Base-by-base conservation (phyloP, 306 rosid species). In the Ceratonia siliqua region DNA sequence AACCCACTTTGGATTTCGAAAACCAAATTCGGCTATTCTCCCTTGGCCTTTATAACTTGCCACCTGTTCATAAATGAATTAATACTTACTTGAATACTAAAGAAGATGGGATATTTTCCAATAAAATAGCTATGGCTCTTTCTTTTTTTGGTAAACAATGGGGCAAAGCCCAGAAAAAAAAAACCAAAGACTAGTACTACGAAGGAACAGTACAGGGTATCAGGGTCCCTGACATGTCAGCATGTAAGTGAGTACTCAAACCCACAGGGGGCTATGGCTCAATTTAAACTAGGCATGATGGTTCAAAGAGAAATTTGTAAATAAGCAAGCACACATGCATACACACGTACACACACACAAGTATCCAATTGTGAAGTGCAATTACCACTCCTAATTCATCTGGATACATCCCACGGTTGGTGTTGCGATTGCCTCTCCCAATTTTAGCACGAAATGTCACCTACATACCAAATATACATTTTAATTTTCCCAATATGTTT, bases 371-470 rank as follows among this genome's bases (percentile, higher is more conserved):
- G 56, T 72, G 25, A 58, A 53, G 67, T 42, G 68, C 10, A 68
- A 77, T 86, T 95, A 95, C 99, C 98, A 95, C 99, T 90, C 98
- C 99, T 76, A 95, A 87, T 83, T 95, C 99, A 58, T 95, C 98
- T n/a, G 98, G 98, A 85, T 89, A 95, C 92, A 95, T 75, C 78
- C 94, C 97, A 28, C 85, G 92, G 82, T 80, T 92, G 82, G 88
- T 22, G 20, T 33, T 67, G 48, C 91, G 91, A 28, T 75, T 95
- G 78, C 84, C 96, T 73, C 70, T 85, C 73, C 98, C 96, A 72
- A 95, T 95, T 92, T 89, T 95, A 78, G 98, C 99, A 72, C 98
- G 97, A 80, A 95, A 95, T 33, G 97, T 92, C 77, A 92, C 97
- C 99, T 95, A 64, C 20, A 70, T 62, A 65, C 20, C 50, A 32